Evolutionary conservation across 306 rosid genomes (phyloP).

Genomic region (Medicago arabica): DNA sequence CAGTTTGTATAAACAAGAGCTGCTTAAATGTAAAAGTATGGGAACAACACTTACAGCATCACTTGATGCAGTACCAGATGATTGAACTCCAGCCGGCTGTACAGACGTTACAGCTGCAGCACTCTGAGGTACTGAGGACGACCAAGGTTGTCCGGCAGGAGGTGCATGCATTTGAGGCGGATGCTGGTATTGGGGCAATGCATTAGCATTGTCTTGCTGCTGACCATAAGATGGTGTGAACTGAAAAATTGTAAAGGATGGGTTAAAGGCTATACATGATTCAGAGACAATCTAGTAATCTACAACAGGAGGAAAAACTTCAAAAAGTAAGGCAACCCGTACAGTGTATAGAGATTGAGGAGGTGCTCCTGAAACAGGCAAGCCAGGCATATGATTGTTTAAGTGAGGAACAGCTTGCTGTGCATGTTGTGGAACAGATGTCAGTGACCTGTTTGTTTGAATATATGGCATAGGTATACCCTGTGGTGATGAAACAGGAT

Average conservation of each 20-base stretch:
- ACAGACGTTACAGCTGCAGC: slow-evolving; percentile 52
- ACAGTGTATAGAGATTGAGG: slow-evolving; percentile 77
- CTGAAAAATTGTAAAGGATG: slow-evolving; percentile 50
- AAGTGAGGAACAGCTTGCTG: slow-evolving; percentile 75
- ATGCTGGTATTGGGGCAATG: slow-evolving; percentile 69
- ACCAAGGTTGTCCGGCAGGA: slow-evolving; percentile 78
- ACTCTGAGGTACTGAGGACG: slow-evolving; percentile 70
- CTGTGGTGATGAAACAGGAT: slow-evolving; percentile 68
- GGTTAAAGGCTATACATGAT: slow-evolving; percentile 27
- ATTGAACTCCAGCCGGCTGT: slow-evolving; percentile 69
- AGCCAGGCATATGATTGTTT: slow-evolving; percentile 76
- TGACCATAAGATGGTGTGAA: slow-evolving; percentile 69
- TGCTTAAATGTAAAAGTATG: not conserved
- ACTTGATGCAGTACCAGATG: slow-evolving; percentile 56
- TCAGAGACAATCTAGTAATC: slow-evolving; percentile 15
- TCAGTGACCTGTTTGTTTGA: slow-evolving; percentile 74
- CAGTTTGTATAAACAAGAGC: slow-evolving; percentile 12
- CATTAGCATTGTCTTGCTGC: slow-evolving; percentile 69
- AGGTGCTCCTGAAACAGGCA: slow-evolving; percentile 70
- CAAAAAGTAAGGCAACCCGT: slow-evolving; percentile 44
- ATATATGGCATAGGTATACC: slow-evolving; percentile 66
- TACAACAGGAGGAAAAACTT: not conserved
- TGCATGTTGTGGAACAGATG: slow-evolving; percentile 68
- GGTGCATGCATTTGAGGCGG: slow-evolving; percentile 80
- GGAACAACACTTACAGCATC: slow-evolving; percentile 59